Base-by-base conservation (phyloP, 768 basidiomycete species). In the Phaeotremella fagi region DNA sequence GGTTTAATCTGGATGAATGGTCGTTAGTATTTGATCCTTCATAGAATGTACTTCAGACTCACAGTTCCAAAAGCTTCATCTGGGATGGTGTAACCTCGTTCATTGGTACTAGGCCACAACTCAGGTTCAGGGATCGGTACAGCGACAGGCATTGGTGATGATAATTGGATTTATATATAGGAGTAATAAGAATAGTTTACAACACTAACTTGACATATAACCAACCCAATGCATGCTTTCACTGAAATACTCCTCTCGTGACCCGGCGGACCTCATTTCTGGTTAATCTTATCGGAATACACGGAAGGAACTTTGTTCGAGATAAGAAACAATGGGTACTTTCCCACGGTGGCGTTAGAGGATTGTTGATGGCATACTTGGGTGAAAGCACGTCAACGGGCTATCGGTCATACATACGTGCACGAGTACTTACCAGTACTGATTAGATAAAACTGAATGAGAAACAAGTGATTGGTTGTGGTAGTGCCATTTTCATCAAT, bases 41-140 rank as follows among this genome's bases (percentile, higher is more conserved):
- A 35, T 35, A 9, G 33, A 9, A 35, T 35, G n/a, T 16, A 25
- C 15, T 5, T 16, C 18, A 4, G n/a, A 50, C 48, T 41, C 26
- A 52, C 42, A 26, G 54, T 48, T 18, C 54, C 54, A 22, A 50
- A 50, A 16, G 42, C 38, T 29, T 55, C 28, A 28, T 55, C 36
- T 14, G 48, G 54, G 23, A 55, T 50, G 27, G 28, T 35, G 25
- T 55, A 55, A 11, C 48, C 48, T 24, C 54, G 23, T 7, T 50
- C 54, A 43, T 55, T 52, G 12, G 23, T 24, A 26, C 16, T 35
- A 11, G 48, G 48, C 48, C 48, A 50, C 9, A 35, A n/a, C 33
- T 35, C 11, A n/a, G 33, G 33, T n/a, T 12, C 20, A n/a, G 15
- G 22, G 23, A 7, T 22, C 35, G 7, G 29, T 7, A 6, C 28